Evolutionary conservation across 2,329 filamentous ascomycete genomes (phyloP), one percentile per base, ranked within the genome.

Genomic region (Metarhizium album): DNA sequence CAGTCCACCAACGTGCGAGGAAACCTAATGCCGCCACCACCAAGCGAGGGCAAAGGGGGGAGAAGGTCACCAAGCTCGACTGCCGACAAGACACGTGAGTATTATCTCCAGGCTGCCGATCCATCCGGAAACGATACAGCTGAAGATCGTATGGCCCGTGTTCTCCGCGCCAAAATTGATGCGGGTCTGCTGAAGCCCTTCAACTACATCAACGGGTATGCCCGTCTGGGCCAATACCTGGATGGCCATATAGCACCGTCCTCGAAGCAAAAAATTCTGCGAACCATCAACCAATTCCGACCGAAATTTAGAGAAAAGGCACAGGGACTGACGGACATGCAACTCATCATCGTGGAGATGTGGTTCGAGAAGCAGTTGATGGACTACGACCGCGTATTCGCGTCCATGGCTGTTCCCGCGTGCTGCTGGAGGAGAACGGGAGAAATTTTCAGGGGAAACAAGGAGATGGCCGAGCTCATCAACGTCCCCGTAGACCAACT

Each of bases 331-430:
- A 96, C 88, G 2, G 93, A 98, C 67, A 87, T 96, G 65, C 89
- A 98, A 67, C 80, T 98, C 24, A 84, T 97, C 27, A 82, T 90
- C 53, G 91, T 97, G 11, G 93, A 98, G 70, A 96, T 97, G 89
- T 97, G 93, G 91, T 97, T 98, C 63, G 93, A 98, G 68, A 83
- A 86, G 61, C 93, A 87, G 56, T 71, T 98, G 59, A 93, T 97
- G 86, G 93, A 97, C 64, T 97, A 97, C 61, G 93, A 98, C 63
- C 88, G 93, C 31, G 90, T 98, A 1, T 98, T 98, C 71, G 93
- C 93, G 2, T 95, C 90, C 66, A 98, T 98, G 93, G 93, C 93
- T 2, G 91, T 98, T 55, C 93, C 93, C 0, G 93, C 93, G 14
- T 98, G 93, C 68, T 95, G 91, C 66, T 98, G 93, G 93, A 79